phyloP scores from a whole-genome alignment of 2,329 filamentous ascomycete genomes.

The Cladosporium oxysporum region DNA sequence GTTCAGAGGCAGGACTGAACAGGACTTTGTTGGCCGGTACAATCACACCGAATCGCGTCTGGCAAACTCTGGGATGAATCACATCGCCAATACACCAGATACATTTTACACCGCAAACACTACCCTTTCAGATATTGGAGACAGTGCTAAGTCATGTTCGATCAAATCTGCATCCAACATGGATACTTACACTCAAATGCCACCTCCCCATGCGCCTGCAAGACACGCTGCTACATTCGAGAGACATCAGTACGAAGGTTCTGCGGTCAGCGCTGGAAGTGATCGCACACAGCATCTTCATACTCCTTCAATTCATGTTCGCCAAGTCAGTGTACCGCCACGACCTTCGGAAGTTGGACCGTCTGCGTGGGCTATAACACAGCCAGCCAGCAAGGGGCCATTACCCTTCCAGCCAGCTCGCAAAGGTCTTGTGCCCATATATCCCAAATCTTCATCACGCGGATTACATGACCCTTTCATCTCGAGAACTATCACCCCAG shows the following conservation, averaged over 20 bases:
- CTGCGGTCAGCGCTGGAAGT: neutral
- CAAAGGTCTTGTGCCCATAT: conserved; percentile 2
- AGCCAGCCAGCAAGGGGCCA: conserved; percentile 15
- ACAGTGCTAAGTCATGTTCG: neutral
- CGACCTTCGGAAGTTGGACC: conserved; percentile 10
- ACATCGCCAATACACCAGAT: neutral
- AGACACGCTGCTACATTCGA: neutral
- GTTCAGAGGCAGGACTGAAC: conserved; percentile 4
- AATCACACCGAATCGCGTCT: neutral
- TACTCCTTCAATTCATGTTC: neutral
- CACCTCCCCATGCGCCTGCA: neutral
- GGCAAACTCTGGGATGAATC: neutral
- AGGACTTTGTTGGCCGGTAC: conserved; percentile 8
- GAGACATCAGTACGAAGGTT: neutral
- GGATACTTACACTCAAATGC: neutral
- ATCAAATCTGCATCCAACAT: neutral
- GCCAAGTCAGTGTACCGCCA: neutral
- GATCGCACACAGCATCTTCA: neutral
- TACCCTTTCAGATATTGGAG: neutral
- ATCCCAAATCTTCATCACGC: neutral
- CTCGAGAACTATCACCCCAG: neutral
- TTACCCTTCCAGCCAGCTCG: conserved; percentile 19
- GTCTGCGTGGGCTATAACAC: conserved; percentile 12
- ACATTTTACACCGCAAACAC: neutral
- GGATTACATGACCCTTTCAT: conserved; percentile 1